Evolutionary conservation across 1,284 basidiomycete species (phyloP).

Genomic region (Boletellus deceptivus): DNA sequence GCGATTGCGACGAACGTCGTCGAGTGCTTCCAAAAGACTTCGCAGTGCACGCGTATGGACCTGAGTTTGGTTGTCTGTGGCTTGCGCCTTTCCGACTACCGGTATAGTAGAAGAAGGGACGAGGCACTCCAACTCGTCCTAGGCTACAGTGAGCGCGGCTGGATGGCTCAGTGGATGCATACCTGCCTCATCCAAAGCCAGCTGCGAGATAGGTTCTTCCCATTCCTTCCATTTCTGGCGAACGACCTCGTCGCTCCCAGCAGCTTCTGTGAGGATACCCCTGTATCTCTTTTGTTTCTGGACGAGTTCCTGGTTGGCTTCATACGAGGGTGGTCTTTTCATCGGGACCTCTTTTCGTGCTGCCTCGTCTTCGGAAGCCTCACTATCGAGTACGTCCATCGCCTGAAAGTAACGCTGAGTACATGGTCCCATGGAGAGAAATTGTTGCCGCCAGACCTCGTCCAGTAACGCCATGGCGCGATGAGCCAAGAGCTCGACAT

Average conservation of each 20-base stretch:
- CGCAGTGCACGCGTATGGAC: conserved; percentile 73
- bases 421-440: background rate
- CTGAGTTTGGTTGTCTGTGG: conserved; percentile 46
- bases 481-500: conserved; percentile 67
- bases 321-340: conserved; percentile 65
- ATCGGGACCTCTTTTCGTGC: conserved; percentile 50
- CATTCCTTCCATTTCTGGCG: conserved; percentile 85
- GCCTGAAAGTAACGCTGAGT: conserved; percentile 48
- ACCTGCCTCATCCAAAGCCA: conserved; percentile 71
- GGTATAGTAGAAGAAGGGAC: conserved; percentile 64
- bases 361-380: conserved; percentile 85
- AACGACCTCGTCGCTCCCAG: conserved; percentile 73
- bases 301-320: conserved; percentile 75
- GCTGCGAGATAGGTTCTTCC: conserved; percentile 68
- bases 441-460: conserved; percentile 52
- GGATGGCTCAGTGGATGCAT: background rate
- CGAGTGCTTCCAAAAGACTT: conserved; percentile 76
- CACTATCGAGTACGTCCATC: conserved; percentile 84
- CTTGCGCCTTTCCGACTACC: conserved; percentile 32
- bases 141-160: conserved; percentile 8
- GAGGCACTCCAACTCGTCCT: conserved; percentile 68
- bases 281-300: conserved; percentile 72
- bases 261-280: conserved; percentile 70
- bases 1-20: conserved; percentile 66
- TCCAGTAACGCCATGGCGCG: conserved; percentile 67